These are phyloP conservation scores for Synchytrium microbalum DNA, from an alignment of 371 early-diverging fungal species.

Conservation along the genomic window DNA sequence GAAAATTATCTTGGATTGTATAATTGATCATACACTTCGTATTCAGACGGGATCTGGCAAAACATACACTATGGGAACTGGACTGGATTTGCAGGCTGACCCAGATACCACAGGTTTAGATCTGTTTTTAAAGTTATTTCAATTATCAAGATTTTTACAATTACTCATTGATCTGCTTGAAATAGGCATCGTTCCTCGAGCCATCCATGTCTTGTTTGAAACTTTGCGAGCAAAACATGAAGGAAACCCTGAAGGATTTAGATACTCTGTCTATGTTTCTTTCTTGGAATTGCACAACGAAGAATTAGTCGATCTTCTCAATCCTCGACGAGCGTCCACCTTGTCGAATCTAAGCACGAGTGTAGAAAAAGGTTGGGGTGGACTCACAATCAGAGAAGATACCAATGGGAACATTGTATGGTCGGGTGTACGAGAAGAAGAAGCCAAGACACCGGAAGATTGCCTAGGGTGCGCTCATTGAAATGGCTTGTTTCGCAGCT, in stretches of 20 bases:
- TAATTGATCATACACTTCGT: background rate
- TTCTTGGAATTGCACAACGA: conserved; percentile 69
- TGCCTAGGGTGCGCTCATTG: conserved; percentile 53
- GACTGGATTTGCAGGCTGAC: background rate
- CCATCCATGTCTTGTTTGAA: conserved; percentile 69
- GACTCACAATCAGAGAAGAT: conserved; percentile 83
- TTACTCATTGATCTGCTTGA: background rate
- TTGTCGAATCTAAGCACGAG: conserved; percentile 17
- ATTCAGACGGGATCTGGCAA: conserved; percentile 56
- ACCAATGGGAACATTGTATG: conserved; percentile 80
- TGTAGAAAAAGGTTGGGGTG: conserved; percentile 9
- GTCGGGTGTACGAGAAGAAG: conserved; percentile 81
- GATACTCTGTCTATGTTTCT: conserved; percentile 34
- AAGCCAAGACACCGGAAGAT: conserved; percentile 65
- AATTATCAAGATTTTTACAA: background rate
- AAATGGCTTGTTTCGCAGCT: background rate
- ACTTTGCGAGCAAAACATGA: conserved; percentile 13
- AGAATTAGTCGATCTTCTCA: conserved; percentile 41
- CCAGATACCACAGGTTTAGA: conserved; percentile 1
- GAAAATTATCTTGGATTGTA: conserved; percentile 2
- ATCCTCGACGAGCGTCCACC: conserved; percentile 21
- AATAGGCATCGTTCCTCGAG: conserved; percentile 84
- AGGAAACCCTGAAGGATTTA: conserved; percentile 17
- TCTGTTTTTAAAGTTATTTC: background rate
- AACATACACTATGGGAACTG: conserved; percentile 86